These are phyloP conservation scores for Cadophora gregata DNA, from an alignment of 2,329 filamentous ascomycete genomes.

Conservation along the genomic window DNA sequence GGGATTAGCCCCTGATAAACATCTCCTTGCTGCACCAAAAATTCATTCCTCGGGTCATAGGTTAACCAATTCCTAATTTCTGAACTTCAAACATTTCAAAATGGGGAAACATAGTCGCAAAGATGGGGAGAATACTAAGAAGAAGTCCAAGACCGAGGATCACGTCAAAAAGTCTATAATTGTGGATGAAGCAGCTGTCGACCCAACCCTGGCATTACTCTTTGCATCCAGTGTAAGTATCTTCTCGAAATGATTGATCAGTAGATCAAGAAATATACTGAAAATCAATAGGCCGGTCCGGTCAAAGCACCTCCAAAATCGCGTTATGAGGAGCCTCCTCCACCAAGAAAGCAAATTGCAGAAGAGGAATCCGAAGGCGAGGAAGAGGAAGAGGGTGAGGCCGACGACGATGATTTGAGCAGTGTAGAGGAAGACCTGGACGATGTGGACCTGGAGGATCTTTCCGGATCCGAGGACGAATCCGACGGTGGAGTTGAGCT, in stretches of 20 bases:
- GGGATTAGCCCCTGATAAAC: background rate
- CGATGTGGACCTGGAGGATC: constrained; percentile 41
- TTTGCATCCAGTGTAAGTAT: constrained; percentile 74
- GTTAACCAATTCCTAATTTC: constrained; percentile 7
- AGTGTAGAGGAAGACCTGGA: constrained; percentile 46
- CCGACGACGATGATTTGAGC: constrained; percentile 46
- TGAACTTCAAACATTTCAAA: constrained; percentile 17
- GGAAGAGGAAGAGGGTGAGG: constrained; percentile 49
- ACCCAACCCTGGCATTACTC: constrained; percentile 72
- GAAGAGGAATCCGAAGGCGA: constrained; percentile 46
- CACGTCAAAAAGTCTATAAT: constrained; percentile 43
- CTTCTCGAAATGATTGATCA: constrained; percentile 1
- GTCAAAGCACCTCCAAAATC: constrained; percentile 45
- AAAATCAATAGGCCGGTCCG: constrained; percentile 44
- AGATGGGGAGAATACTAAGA: constrained; percentile 34
- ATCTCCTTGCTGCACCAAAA: background rate
- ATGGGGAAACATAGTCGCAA: constrained; percentile 44
- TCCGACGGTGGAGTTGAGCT: constrained; percentile 47
- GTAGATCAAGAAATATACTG: constrained; percentile 19
- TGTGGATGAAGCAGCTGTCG: constrained; percentile 57
- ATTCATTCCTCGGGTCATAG: background rate
- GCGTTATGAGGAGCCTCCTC: constrained; percentile 44
- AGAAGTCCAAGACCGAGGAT: constrained; percentile 30
- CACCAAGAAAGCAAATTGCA: constrained; percentile 36
- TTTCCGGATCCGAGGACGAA: constrained; percentile 45